These are phyloP conservation scores for Boletus vinaceobasis DNA, from an alignment of 768 basidiomycete species.

Conservation along the genomic window DNA sequence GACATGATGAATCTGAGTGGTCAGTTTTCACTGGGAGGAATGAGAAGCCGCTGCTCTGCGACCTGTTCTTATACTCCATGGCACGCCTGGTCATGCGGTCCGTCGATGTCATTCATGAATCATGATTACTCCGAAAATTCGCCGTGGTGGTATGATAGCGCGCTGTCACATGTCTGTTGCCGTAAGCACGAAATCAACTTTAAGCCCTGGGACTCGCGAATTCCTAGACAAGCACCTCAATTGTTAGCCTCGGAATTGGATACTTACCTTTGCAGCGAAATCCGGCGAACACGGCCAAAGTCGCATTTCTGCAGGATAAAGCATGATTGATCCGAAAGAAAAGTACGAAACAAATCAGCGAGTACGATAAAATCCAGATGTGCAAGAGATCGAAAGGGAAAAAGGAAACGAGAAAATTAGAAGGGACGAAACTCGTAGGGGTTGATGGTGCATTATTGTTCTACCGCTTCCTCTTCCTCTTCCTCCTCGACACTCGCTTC, in stretches of 20 bases:
- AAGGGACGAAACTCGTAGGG: background rate
- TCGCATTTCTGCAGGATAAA: background rate
- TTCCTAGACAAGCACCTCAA: background rate
- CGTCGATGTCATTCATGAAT: background rate
- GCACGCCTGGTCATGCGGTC: background rate
- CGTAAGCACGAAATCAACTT: too few relatives aligned
- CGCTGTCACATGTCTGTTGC: background rate
- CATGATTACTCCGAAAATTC: constrained; percentile 6
- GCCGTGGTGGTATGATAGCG: background rate
- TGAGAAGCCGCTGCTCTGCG: background rate
- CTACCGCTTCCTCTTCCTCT: constrained; percentile 29
- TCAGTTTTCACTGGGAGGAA: background rate
- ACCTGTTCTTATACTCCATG: constrained; percentile 14
- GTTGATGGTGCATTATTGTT: constrained; percentile 27
- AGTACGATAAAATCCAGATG: constrained; percentile 13
- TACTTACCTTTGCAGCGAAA: background rate
- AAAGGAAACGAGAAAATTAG: constrained; percentile 2
- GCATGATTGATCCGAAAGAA: constrained; percentile 8
- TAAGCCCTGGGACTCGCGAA: background rate
- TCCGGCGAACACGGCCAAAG: background rate
- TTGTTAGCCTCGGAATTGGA: background rate
- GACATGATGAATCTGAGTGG: constrained; percentile 10
- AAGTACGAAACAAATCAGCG: constrained; percentile 21
- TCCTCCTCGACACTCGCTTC: constrained; percentile 48
- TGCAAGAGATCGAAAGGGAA: background rate